A percentile compares a stretch with the other conserved stretches of the same genome.
phyloP scores from a whole-genome alignment of 2,329 filamentous ascomycete genomes.

The Exophiala phaeomuriformis region DNA sequence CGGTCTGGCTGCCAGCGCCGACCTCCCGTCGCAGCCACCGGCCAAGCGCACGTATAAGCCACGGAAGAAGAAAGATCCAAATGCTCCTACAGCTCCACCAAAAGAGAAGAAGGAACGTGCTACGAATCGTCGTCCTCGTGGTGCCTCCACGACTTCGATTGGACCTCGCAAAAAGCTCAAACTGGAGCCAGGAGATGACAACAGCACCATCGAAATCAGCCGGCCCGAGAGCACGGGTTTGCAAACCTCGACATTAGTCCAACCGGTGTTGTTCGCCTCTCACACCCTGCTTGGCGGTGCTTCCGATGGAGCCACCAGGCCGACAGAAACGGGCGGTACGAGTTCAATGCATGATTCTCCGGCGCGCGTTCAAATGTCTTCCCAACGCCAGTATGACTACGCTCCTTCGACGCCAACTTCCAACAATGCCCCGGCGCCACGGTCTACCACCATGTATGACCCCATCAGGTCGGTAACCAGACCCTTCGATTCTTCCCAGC shows the following conservation, averaged over 20 bases:
- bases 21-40: conserved; percentile 5
- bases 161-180: conserved; percentile 45
- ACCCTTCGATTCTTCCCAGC: conserved; percentile 41
- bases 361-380: conserved; percentile 22
- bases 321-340: conserved; percentile 36
- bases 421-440: conserved; percentile 22
- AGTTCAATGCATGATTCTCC: conserved; percentile 29
- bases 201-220: conserved; percentile 13
- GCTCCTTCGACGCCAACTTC: conserved; percentile 33
- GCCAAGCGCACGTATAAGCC: conserved; percentile 23
- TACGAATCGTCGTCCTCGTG: conserved; percentile 20
- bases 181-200: conserved; percentile 29
- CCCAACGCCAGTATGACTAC: conserved; percentile 37
- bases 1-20: not conserved
- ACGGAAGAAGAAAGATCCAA: conserved; percentile 34
- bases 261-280: conserved; percentile 18
- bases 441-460: conserved; percentile 64
- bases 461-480: conserved; percentile 70
- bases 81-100: conserved; percentile 24
- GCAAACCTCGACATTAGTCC: conserved; percentile 21
- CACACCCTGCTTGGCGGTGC: not conserved
- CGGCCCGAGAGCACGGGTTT: conserved; percentile 9
- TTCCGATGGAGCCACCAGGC: conserved; percentile 18
- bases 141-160: conserved; percentile 29
- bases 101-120: conserved; percentile 29